These are phyloP conservation scores for Cryphonectria nitschkei DNA, from an alignment of 2,329 filamentous ascomycete genomes.

Conservation along the genomic window DNA sequence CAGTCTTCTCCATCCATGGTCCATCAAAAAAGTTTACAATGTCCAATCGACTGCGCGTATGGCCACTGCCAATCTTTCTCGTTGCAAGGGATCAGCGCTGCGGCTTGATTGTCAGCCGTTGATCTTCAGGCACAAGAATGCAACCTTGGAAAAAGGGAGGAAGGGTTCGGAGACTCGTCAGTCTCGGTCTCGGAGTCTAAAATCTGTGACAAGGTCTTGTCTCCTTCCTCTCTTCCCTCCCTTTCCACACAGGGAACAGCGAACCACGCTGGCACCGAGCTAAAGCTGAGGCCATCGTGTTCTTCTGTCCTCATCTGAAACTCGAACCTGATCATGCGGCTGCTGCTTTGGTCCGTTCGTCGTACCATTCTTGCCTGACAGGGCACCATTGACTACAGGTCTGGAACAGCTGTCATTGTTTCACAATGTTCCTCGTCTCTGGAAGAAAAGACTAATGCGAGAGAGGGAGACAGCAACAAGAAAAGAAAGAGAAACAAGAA, in stretches of 20 bases:
- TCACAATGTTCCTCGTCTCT: not conserved
- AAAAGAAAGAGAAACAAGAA: not conserved
- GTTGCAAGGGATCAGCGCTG: not conserved
- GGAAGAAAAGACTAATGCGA: not conserved
- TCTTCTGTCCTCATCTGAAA: not conserved
- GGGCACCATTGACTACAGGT: not conserved
- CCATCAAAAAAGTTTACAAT: conserved; percentile 5
- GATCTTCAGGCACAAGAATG: conserved; percentile 5
- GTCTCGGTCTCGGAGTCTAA: conserved; percentile 5
- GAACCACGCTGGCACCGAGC: not conserved
- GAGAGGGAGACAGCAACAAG: not conserved
- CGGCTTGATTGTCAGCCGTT: not conserved
- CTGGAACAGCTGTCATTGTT: not conserved
- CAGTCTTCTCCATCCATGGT: not conserved
- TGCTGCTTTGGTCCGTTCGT: not conserved
- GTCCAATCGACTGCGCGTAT: not conserved
- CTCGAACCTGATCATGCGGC: not conserved
- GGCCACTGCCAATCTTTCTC: not conserved
- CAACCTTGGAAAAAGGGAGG: not conserved
- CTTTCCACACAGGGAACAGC: not conserved
- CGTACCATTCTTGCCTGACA: not conserved
- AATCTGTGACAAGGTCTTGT: not conserved
- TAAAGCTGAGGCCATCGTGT: not conserved
- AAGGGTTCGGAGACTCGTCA: not conserved
- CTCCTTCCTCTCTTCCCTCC: not conserved